Evolutionary conservation across 768 basidiomycete genomes (phyloP).

Genomic region (Lactarius deliciosus): DNA sequence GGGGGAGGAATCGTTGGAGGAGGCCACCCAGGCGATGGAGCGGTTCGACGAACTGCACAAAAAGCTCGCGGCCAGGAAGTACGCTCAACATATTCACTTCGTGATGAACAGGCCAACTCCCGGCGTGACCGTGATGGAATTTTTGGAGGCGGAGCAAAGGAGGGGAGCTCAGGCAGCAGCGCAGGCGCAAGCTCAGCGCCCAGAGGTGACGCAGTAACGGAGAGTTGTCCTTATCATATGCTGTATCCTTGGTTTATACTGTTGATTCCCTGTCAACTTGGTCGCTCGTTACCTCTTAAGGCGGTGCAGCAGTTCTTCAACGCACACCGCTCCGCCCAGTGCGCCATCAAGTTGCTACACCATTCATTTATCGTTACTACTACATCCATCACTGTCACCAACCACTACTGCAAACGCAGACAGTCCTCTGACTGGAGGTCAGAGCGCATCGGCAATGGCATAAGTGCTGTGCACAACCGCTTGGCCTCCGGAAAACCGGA

Average conservation of each 20-base stretch:
- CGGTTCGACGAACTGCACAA: background rate
- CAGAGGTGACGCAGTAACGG: background rate
- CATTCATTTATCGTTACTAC: background rate
- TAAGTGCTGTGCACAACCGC: background rate
- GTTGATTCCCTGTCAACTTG: background rate
- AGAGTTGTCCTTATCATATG: background rate
- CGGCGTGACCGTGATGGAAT: background rate
- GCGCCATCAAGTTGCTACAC: background rate
- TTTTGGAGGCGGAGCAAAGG: background rate
- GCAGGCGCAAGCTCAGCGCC: background rate
- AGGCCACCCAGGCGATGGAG: background rate
- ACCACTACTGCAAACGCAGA: background rate
- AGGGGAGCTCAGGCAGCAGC: background rate
- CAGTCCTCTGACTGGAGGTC: background rate
- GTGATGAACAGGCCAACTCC: background rate
- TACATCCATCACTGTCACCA: background rate
- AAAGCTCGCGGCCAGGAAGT: background rate
- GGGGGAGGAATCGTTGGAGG: constrained; percentile 1
- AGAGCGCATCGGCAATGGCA: background rate
- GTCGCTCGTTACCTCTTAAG: background rate
- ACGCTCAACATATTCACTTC: background rate
- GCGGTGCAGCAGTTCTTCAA: background rate
- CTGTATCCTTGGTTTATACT: background rate
- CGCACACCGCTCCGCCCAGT: background rate
- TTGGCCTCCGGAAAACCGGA: background rate